These are phyloP conservation scores for Dunaliella sp. DNA, from an alignment of 139 green algal genomes.

Conservation along the genomic window DNA sequence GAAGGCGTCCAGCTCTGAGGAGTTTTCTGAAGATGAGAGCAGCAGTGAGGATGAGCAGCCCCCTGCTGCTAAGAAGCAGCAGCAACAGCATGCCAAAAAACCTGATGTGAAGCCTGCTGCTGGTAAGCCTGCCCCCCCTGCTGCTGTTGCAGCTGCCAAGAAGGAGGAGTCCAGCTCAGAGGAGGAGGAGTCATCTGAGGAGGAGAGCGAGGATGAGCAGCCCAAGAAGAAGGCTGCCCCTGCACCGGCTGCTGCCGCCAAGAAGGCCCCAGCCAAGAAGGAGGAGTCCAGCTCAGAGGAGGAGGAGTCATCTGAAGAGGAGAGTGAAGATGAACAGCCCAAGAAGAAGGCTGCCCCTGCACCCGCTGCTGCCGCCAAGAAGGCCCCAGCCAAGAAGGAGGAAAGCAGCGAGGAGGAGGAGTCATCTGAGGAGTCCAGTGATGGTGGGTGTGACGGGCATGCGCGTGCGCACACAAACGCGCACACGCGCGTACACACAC, in stretches of 20 bases:
- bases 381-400: conserved; percentile 17
- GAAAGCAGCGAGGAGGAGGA: conserved; percentile 3
- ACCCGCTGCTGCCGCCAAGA: conserved; percentile 16
- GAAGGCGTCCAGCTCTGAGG: conserved; percentile 12
- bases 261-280: conserved; percentile 20
- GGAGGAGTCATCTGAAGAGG: background rate
- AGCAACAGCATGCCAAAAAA: no score
- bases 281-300: conserved; percentile 16
- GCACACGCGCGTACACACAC: background rate
- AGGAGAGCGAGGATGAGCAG: conserved; percentile 13
- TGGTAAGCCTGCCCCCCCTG: conserved; percentile 16
- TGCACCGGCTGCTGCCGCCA: conserved; percentile 4
- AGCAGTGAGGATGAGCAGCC: conserved; percentile 22
- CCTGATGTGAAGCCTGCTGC: conserved; percentile 20
- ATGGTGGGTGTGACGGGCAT: conserved; percentile 8
- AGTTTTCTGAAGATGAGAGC: conserved; percentile 26
- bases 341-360: conserved; percentile 26
- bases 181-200: conserved; percentile 15
- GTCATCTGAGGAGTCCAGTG: conserved; percentile 17
- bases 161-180: conserved; percentile 18
- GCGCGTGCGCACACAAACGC: background rate
- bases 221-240: conserved; percentile 8
- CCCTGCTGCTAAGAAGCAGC: no score
- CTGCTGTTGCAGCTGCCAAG: conserved; percentile 17
- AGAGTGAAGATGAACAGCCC: conserved; percentile 12